Evolutionary conservation across 257 asterid species (phyloP).

Genomic region (Cinchona pubescens): DNA sequence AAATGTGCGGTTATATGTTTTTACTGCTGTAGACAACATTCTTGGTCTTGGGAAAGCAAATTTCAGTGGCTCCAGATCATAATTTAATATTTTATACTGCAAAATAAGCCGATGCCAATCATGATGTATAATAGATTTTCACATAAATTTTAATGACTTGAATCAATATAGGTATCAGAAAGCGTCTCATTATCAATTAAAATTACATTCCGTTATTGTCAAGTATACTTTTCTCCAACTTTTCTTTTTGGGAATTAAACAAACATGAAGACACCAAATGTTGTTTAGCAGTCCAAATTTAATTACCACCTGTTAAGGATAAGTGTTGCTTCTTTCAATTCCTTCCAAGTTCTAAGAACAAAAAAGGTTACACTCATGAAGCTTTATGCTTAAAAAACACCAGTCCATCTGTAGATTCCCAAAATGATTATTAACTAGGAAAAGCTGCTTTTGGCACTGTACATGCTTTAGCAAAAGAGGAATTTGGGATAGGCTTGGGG

Average conservation of each 20-base stretch:
- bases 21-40: background rate
- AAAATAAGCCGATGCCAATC: no score
- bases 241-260: constrained; percentile 19
- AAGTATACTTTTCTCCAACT: background rate
- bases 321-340: background rate
- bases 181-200: no score
- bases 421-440: background rate
- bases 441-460: constrained; percentile 19
- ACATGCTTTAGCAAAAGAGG: background rate
- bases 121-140: no score
- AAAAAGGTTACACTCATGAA: no score
- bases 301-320: background rate
- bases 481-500: background rate
- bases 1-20: background rate
- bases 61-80: no score
- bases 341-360: no score
- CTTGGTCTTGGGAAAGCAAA: background rate
- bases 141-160: no score
- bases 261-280: background rate
- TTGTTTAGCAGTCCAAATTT: background rate
- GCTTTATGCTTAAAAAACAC: no score
- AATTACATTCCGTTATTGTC: background rate
- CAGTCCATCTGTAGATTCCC: background rate
- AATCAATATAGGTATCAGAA: no score
- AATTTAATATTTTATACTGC: no score